Percentiles rank a stretch among this genome's conserved stretches.
Conservation (phyloP, 108 stramenopile genomes). For the Skeletonema menzelii region DNA sequence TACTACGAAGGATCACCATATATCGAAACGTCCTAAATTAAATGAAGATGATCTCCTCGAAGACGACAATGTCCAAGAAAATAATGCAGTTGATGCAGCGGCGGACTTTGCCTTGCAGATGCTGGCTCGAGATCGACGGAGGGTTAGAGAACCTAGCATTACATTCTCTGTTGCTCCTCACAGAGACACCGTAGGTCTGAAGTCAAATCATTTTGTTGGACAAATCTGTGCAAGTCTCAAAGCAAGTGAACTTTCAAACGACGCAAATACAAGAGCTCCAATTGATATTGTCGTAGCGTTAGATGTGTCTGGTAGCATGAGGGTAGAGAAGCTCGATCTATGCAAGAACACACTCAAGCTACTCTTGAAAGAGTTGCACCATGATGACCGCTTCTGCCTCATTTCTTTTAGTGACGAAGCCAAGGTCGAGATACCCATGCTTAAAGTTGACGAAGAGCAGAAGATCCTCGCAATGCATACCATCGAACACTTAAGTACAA, state of each 20-base stretch:
- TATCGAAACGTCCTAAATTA: constrained; percentile 12
- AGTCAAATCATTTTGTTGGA: constrained; percentile 20
- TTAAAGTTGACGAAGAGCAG: constrained; percentile 23
- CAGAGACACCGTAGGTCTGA: constrained; percentile 26
- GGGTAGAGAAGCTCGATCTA: constrained; percentile 53
- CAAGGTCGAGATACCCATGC: constrained; percentile 44
- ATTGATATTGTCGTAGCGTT: constrained; percentile 68
- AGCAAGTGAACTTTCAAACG: constrained; percentile 24
- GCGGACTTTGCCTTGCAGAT: constrained; percentile 34
- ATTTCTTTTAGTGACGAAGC: constrained; percentile 53
- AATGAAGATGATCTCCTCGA: background rate
- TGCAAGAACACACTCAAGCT: constrained; percentile 64
- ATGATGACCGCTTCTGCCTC: constrained; percentile 64
- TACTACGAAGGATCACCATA: background rate
- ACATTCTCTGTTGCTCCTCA: constrained; percentile 30
- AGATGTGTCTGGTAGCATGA: constrained; percentile 57
- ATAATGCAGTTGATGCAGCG: constrained; percentile 6
- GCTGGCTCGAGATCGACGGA: constrained; percentile 1
- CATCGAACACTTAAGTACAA: constrained; percentile 33
- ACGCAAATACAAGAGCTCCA: constrained; percentile 37
- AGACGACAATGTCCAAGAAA: constrained; percentile 15
- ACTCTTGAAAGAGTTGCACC: constrained; percentile 46
- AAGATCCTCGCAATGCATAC: constrained; percentile 38
- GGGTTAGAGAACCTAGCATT: constrained; percentile 10
- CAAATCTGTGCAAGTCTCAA: constrained; percentile 36